phyloP scores from a whole-genome alignment of 1,139 yeast genomes.

The Saccharomyces pastorianus region DNA sequence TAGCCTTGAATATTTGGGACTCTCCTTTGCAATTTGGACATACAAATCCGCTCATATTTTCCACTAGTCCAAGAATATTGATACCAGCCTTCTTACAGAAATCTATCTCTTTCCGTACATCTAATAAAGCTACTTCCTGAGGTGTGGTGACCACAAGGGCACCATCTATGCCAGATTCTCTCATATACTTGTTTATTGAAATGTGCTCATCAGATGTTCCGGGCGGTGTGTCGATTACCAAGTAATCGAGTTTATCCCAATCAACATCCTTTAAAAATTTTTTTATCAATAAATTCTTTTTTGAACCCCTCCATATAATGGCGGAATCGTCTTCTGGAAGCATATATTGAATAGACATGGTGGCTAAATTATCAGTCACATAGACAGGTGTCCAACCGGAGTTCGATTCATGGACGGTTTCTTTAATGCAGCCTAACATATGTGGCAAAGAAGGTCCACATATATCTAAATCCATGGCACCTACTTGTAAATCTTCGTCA shows the following conservation, averaged over 20 bases:
- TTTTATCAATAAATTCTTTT: conserved; percentile 86
- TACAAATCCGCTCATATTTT: conserved; percentile 97
- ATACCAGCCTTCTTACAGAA: conserved; percentile 89
- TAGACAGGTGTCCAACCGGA: conserved; percentile 97
- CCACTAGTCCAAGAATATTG: conserved; percentile 79
- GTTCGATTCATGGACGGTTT: conserved; percentile 77
- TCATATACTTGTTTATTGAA: conserved; percentile 78
- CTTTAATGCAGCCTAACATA: conserved; percentile 89
- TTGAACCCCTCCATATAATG: conserved; percentile 93
- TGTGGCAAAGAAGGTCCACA: conserved; percentile 96
- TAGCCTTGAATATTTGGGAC: conserved; percentile 83
- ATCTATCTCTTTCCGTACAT: conserved; percentile 92
- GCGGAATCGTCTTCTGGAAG: conserved; percentile 91
- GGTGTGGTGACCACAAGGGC: conserved; percentile 95
- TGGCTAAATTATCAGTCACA: conserved; percentile 87
- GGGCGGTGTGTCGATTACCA: conserved; percentile 95
- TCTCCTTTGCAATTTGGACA: conserved; percentile 92
- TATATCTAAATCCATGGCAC: conserved; percentile 94
- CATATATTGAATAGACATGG: conserved; percentile 95
- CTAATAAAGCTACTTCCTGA: conserved; percentile 90
- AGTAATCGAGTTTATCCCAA: conserved; percentile 78
- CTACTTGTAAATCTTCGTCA: conserved; percentile 79
- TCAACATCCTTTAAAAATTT: conserved; percentile 91
- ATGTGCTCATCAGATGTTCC: conserved; percentile 97
- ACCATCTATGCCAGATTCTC: conserved; percentile 90